Conservation (phyloP, 441 rosid species). For the Metrosideros polymorpha region DNA sequence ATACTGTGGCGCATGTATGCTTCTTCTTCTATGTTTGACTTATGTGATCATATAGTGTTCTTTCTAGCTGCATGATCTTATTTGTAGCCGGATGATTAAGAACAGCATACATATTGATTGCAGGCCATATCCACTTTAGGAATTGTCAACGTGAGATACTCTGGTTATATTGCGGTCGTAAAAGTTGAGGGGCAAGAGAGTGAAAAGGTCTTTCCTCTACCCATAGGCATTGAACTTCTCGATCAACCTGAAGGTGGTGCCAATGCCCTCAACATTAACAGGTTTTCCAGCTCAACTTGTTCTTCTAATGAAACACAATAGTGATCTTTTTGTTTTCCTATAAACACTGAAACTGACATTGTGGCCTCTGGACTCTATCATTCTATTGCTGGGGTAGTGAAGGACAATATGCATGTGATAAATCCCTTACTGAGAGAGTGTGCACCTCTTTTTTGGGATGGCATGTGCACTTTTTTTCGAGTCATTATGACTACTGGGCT, state of each 20-base stretch:
- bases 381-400: background rate
- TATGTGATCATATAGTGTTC: background rate
- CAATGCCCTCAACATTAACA: conserved; percentile 62
- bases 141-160: conserved; percentile 44
- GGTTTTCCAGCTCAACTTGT: conserved; percentile 19
- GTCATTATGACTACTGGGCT: background rate
- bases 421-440: background rate
- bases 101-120: conserved; percentile 9
- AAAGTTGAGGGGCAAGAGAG: conserved; percentile 39
- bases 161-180: conserved; percentile 57
- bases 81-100: background rate
- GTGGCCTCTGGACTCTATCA: background rate
- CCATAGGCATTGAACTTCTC: conserved; percentile 32
- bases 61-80: background rate
- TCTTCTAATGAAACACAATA: background rate
- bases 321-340: background rate
- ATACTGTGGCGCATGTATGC: conserved; percentile 61
- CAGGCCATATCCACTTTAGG: conserved; percentile 59
- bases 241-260: conserved; percentile 79
- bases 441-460: background rate
- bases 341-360: background rate
- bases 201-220: conserved; percentile 24
- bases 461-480: background rate
- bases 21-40: conserved; percentile 4
- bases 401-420: background rate